Conservation (phyloP, 257 asterid species). For the Ilex asprella region DNA sequence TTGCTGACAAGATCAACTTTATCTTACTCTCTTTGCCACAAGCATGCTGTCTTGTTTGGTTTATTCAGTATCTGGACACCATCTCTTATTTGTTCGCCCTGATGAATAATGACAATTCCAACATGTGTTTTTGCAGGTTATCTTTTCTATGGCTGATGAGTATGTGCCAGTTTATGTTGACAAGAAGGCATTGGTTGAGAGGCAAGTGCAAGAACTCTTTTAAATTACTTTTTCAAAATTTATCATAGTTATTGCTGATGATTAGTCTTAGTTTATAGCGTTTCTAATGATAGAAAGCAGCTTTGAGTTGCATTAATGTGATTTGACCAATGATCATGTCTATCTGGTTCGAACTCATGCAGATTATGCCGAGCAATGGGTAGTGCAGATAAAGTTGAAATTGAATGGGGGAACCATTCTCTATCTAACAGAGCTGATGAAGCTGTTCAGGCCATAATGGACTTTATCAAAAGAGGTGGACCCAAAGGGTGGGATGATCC, state of each 20-base stretch:
- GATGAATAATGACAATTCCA: too few relatives aligned
- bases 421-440: conserved; percentile 66
- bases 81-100: neutral
- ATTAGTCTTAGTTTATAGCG: neutral
- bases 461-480: conserved; percentile 66
- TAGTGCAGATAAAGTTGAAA: conserved; percentile 71
- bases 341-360: conserved; percentile 12
- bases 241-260: neutral
- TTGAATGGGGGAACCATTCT: conserved; percentile 67
- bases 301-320: neutral
- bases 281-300: neutral
- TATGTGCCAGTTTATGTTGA: conserved; percentile 84
- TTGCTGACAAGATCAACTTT: too few relatives aligned
- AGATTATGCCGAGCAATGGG: conserved; percentile 84
- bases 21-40: too few relatives aligned
- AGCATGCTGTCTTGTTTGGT: too few relatives aligned
- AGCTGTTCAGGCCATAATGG: conserved; percentile 59
- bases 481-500: conserved; percentile 93
- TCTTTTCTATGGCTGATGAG: conserved; percentile 92
- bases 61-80: too few relatives aligned
- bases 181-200: conserved; percentile 75
- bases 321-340: neutral
- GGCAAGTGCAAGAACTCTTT: conserved; percentile 40
- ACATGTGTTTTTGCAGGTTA: conserved; percentile 39
- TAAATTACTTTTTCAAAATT: neutral